phyloP scores from a whole-genome alignment of 768 basidiomycete species.

The Calocybe cyanea region DNA sequence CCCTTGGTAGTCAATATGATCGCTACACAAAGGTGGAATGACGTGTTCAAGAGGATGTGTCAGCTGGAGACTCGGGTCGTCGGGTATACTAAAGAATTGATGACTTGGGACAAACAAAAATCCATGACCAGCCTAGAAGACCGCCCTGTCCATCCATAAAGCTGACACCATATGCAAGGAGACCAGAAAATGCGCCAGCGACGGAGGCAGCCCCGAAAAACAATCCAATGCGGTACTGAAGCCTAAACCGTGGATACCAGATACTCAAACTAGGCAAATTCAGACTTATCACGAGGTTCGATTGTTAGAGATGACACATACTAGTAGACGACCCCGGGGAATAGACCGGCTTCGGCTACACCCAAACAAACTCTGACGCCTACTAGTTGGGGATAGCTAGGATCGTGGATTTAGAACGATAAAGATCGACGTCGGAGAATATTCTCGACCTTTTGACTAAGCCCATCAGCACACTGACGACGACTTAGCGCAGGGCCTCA shows the following conservation, averaged over 20 bases:
- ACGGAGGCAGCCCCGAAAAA: slow-evolving; percentile 66
- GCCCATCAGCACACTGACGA: slow-evolving; percentile 56
- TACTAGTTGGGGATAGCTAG: slow-evolving; percentile 59
- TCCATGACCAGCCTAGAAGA: too few species aligned
- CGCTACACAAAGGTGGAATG: too few species aligned
- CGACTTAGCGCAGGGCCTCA: background rate
- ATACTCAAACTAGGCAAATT: slow-evolving; percentile 45
- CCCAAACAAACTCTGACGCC: slow-evolving; percentile 58
- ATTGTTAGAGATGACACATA: slow-evolving; percentile 28
- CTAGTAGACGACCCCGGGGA: slow-evolving; percentile 76
- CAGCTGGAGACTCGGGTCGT: too few species aligned
- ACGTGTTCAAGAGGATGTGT: too few species aligned
- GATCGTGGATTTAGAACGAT: too few species aligned
- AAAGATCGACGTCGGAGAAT: too few species aligned
- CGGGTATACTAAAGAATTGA: too few species aligned
- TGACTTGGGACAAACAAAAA: too few species aligned
- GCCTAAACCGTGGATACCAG: slow-evolving; percentile 64
- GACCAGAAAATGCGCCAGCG: slow-evolving; percentile 60
- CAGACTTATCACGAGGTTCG: too few species aligned
- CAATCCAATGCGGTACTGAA: slow-evolving; percentile 56
- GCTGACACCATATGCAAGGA: slow-evolving; percentile 52
- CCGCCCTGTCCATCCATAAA: slow-evolving; percentile 56
- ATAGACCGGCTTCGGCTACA: slow-evolving; percentile 65
- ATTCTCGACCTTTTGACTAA: slow-evolving; percentile 57
- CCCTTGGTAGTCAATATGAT: too few species aligned